Base-by-base conservation (phyloP, 352 stramenopile genomes). In the Thraustochytrium sp. region DNA sequence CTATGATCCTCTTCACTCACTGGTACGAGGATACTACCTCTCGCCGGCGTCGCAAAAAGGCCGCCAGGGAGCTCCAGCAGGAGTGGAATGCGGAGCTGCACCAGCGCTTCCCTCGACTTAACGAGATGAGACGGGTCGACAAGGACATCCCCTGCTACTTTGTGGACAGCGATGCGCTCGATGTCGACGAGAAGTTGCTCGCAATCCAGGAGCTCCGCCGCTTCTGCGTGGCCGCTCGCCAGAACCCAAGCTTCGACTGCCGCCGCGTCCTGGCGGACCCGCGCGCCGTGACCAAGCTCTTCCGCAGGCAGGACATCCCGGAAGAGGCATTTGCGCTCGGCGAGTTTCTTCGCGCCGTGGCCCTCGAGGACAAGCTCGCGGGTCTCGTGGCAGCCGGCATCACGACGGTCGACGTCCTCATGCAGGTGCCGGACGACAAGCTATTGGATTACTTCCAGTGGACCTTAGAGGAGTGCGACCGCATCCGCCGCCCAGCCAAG, bases 171-270 rank as follows among this genome's bases (percentile, higher is more conserved):
- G 36, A 51, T 29, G 18, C 61, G 16, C 40, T 51, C 23, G 61
- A 73, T 1, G 36, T 29, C 9, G 40, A 44, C 8, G 61, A 73
- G 3, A 16, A 73, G 34, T 16, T 29, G 23, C 26, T 37, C 18
- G 37, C 61, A 51, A 8, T 26, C 11, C 16, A 13, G 11, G 61
- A 73, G 40, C 40, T 73, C 18, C 61, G 61, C n/a, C 36, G 40
- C 3, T 73, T 73, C 61, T 37, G 36, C 3, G 26, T 73, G 18
- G 40, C 23, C 18, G 61, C 61, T 1, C 61, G 61, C 16, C 36
- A 73, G 40, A 73, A 73, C 61, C n/a, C n/a, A 13, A 8, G 16
- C 11, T 73, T 73, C 23, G 61, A 73, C 61, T 73, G 61, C 61
- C 36, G 40, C 36, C 36, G 61, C 61, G 40, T 73, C 16, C 61